Base-by-base conservation (phyloP, 2,329 filamentous ascomycete genomes). In the Xylariales sp. region DNA sequence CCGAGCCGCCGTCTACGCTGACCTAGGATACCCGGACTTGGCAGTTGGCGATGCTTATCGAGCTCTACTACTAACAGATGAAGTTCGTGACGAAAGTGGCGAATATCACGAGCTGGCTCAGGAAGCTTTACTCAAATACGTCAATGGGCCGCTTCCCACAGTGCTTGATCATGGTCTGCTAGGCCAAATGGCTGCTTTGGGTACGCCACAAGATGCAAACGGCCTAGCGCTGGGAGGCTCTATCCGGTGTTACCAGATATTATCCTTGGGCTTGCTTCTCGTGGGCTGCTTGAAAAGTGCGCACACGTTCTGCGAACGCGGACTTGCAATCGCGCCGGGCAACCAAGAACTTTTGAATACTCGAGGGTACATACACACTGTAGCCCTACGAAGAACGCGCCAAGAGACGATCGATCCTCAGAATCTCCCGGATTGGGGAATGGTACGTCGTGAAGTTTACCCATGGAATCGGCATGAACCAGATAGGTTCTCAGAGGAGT, bases 11-110 rank as follows among this genome's bases (percentile, higher is more conserved):
- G 69, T 85, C 29, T 81, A 96, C 60, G 75, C 81, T 13, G 69
- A 79, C 31, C 72, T 96, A 32, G 87, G 81, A 25, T 97, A 95
- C 60, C 88, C 88, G 0, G 93, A 98, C 59, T 76, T 98, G 27
- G 89, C 89, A 5, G 83, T 84, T 10, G 88, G 88, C 23, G 90
- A 96, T 67, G 88, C 88, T 5, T 97, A 97, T 59, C 83, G 85
- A 39, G 89, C 90, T 1, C 72, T 97, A n/a, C 76, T 95, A 4
- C 68, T 98, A 32, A 76, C 85, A 13, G 91, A 97, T 55, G 88
- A 93, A 48, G 75, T 88, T 24, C 63, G 73, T 46, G 83, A 93
- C 40, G 85, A 91, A 44, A 76, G 78, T 27, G 90, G 86, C 49
- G 88, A 96, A 60, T 94, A 89, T 53, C 83, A 93, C 55, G 80